Evolutionary conservation across 768 basidiomycete species (phyloP), one percentile per base, ranked within the genome.

Genomic region (Paxillus ammoniavirescens): DNA sequence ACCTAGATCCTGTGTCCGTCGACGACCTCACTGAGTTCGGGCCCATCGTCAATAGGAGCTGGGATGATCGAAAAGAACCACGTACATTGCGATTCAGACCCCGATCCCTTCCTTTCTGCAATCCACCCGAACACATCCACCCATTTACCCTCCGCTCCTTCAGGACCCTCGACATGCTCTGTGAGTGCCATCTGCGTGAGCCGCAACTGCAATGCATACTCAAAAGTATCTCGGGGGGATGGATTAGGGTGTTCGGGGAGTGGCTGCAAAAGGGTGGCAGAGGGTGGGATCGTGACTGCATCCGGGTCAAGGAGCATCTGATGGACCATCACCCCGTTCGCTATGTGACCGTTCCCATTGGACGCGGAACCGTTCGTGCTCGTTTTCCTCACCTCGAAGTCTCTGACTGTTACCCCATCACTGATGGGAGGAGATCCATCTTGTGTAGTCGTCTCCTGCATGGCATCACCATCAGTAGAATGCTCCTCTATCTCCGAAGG

Each of bases 71-170:
- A 14, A 43, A 21, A 40, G 23, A 33, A 40, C 10, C 44, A 53
- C 70, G 45, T 50, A 71, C 68, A 28, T 14, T 64, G 68, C 23
- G 55, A 57, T 33, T 70, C 68, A 9, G 65, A 59, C 28, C 49
- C 52, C 0, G 61, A 61, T 36, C 75, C 76, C 23, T 73, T 77
- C 60, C 77, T 75, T 52, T 85, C 86, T 0, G 93, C 86, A 63
- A 93, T 86, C 89, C 90, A 97, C 5, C 81, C 73, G 67, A 95
- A 96, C 8, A 93, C 79, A 26, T 93, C 91, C 14, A 93, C 75
- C 82, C 93, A 94, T 52, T 83, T 85, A 15, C 74, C 72, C 56
- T 89, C 86, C 0, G 93, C 94, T 38, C 84, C 82, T 61, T 95
- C 92, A 0, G 93, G 79, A 0, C 97, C 96, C 36, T 93, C 87